Evolutionary conservation across 345 rosid species (phyloP).

Genomic region (Melastoma malabathricum): DNA sequence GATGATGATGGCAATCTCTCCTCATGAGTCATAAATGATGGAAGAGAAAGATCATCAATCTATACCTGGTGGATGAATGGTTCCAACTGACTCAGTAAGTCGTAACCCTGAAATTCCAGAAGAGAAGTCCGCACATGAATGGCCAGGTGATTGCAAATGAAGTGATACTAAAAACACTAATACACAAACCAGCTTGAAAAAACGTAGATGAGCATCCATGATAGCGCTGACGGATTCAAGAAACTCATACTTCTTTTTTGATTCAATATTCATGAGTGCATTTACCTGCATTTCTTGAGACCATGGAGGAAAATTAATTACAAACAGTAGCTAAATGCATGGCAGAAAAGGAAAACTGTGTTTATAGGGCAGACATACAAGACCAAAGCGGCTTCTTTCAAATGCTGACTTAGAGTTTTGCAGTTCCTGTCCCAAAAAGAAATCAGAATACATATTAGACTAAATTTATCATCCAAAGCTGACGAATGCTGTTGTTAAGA

Average conservation of each 20-base stretch:
- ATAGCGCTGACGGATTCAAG: constrained; percentile 83
- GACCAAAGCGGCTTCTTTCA: constrained; percentile 79
- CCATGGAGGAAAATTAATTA: constrained; percentile 20
- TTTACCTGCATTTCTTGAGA: constrained; percentile 74
- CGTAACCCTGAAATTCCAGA: constrained; percentile 40
- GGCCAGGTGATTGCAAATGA: constrained; percentile 1
- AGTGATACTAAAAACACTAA: constrained; percentile 6
- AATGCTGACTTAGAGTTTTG: constrained; percentile 78
- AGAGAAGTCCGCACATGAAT: constrained; percentile 10
- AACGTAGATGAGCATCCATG: constrained; percentile 80
- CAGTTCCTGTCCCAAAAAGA: constrained; percentile 36
- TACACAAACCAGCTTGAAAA: constrained; percentile 59
- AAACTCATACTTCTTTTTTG: constrained; percentile 80
- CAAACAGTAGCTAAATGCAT: constrained; percentile 9
- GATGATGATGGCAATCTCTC: too few species aligned
- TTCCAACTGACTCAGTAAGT: constrained; percentile 59
- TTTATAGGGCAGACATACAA: constrained; percentile 35
- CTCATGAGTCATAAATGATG: too few species aligned
- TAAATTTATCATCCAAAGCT: too few species aligned
- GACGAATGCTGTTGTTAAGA: too few species aligned
- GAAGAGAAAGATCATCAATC: background rate
- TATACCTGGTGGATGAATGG: constrained; percentile 79
- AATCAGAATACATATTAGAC: constrained; percentile 1
- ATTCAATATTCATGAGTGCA: constrained; percentile 63
- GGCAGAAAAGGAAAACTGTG: constrained; percentile 2